phyloP scores from a whole-genome alignment of 768 basidiomycete species.

The Amanita subjunquillea region DNA sequence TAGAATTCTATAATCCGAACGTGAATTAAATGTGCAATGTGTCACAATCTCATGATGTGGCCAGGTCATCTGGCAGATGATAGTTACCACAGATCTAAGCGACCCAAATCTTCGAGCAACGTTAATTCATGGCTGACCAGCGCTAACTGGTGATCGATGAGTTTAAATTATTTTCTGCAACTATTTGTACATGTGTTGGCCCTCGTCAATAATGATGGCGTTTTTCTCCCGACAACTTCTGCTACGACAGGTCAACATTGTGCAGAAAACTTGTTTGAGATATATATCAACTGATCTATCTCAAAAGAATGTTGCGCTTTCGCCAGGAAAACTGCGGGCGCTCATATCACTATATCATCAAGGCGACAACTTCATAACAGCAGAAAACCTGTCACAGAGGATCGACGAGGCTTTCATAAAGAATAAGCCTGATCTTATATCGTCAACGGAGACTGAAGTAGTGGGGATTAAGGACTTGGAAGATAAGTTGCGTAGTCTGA shows the following conservation, averaged over 20 bases:
- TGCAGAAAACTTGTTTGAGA: not conserved
- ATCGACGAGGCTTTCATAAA: conserved; percentile 57
- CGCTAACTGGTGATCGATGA: too few relatives aligned
- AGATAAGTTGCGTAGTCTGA: conserved; percentile 12
- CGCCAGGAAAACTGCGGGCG: conserved; percentile 55
- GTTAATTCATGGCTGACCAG: too few relatives aligned
- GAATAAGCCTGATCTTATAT: not conserved
- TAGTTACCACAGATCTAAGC: too few relatives aligned
- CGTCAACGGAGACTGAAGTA: not conserved
- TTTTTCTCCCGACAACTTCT: not conserved
- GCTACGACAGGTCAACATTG: not conserved
- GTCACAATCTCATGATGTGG: too few relatives aligned
- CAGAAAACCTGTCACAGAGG: conserved; percentile 49
- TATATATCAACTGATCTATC: not conserved
- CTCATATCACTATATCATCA: conserved; percentile 76
- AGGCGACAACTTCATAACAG: conserved; percentile 58
- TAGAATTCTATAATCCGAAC: too few relatives aligned
- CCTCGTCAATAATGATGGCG: not conserved
- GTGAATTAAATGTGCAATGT: too few relatives aligned
- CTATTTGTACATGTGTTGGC: not conserved
- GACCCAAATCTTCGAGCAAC: too few relatives aligned
- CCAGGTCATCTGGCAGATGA: too few relatives aligned
- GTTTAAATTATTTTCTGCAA: too few relatives aligned
- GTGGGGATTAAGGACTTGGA: conserved; percentile 10
- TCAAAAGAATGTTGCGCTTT: conserved; percentile 16